Base-by-base conservation (phyloP, 345 rosid species). In the Firmiana major region DNA sequence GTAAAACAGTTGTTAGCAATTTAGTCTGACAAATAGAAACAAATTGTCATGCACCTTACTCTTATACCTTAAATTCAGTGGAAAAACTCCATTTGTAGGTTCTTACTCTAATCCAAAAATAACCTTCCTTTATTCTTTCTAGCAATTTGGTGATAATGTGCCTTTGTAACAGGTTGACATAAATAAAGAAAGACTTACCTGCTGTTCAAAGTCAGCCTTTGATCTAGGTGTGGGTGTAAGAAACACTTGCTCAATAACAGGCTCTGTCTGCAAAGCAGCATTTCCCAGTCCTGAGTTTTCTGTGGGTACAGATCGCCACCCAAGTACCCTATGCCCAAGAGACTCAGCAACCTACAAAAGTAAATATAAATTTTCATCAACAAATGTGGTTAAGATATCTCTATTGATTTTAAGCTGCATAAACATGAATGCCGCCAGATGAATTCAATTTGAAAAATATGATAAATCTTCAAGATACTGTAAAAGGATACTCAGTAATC, bases 271-370 rank as follows among this genome's bases (percentile, higher is more conserved):
- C 88, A 91, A 69, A 76, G 99, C 99, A 80, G 91, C 80, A 75
- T 88, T 87, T 43, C 99, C 99, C 83, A 97, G 45, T 12, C 90
- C 95, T 11, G 93, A 81, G 68, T 97, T 94, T 77, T 97, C 93
- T 42, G 96, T 91, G 42, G 98, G 98, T 69, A 97, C 97, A 59
- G 87, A 28, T 70, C 99, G 88, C 99, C 99, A 97, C 34, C 97
- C 98, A 74, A 97, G 90, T 77, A 97, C 95, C 12, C 87, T 85
- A 76, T 97, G 99, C 5, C 99, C 99, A 78, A 97, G 92, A 45
- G 98, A 91, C 85, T 91, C 95, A 36, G 99, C 99, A 85, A 93
- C 97, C 99, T 96, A 54, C 53, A 76, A 36, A 73, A 8, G 19
- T 63, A 60, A 31, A 8, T 0, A 31, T 53, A 60, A 49, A 69